Conservation (phyloP, 2,329 filamentous ascomycete genomes). For the Clarireedia monteithiana region DNA sequence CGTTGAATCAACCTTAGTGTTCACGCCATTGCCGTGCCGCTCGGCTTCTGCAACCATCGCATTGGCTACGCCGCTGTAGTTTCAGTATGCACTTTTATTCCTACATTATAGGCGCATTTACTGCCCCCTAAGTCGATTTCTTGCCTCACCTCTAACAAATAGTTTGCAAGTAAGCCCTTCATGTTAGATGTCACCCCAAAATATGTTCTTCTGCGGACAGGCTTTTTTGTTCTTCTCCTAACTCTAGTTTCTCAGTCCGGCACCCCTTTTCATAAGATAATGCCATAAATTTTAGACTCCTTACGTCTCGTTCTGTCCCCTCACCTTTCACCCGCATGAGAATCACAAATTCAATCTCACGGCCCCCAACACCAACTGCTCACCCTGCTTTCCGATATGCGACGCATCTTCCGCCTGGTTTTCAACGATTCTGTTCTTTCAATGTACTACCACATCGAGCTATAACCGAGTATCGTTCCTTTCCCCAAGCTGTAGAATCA, state of each 20-base stretch:
- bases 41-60: not conserved
- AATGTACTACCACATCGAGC: not conserved
- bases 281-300: not conserved
- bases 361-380: not conserved
- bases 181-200: not conserved
- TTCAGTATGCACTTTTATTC: not conserved
- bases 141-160: not conserved
- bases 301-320: not conserved
- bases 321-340: not conserved
- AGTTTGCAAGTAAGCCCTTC: not conserved
- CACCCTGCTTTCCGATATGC: not conserved
- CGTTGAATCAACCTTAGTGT: not conserved
- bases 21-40: not conserved
- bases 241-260: not conserved
- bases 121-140: not conserved
- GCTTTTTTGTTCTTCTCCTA: not conserved
- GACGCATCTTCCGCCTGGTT: not conserved
- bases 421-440: not conserved
- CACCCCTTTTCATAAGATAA: not conserved
- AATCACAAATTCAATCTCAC: not conserved
- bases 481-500: not conserved
- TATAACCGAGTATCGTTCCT: not conserved
- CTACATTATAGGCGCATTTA: not conserved
- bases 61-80: not conserved
- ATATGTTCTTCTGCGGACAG: not conserved